These are phyloP conservation scores for Setomelanomma holmii DNA, from an alignment of 2,329 filamentous ascomycete species.

Conservation along the genomic window DNA sequence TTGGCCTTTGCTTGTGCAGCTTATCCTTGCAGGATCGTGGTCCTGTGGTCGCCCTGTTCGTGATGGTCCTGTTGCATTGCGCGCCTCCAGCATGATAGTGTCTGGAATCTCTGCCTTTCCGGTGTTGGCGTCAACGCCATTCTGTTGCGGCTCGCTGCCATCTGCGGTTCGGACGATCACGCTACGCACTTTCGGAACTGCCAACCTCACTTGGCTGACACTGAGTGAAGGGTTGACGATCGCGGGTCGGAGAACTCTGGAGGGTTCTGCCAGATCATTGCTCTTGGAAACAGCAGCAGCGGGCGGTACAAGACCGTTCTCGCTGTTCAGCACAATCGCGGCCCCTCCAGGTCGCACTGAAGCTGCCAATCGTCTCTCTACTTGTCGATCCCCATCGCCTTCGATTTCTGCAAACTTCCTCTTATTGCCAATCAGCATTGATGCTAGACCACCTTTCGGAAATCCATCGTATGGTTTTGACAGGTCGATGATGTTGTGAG, in stretches of 20 bases:
- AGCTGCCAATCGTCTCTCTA: constrained; percentile 65
- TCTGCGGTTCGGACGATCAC: constrained; percentile 85
- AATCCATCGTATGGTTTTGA: constrained; percentile 94
- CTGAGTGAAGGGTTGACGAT: constrained; percentile 82
- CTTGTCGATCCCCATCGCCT: constrained; percentile 73
- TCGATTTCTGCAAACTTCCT: constrained; percentile 78
- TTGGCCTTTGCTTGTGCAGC: constrained; percentile 79
- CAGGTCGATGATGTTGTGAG: constrained; percentile 84
- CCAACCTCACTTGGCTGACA: constrained; percentile 82
- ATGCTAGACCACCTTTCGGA: constrained; percentile 84
- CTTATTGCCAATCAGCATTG: constrained; percentile 92
- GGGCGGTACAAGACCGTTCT: constrained; percentile 80
- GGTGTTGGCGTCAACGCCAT: constrained; percentile 54
- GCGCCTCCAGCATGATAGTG: constrained; percentile 81
- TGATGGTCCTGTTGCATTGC: constrained; percentile 73
- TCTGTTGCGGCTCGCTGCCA: constrained; percentile 58
- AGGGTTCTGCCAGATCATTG: constrained; percentile 58
- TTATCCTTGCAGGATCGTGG: constrained; percentile 84
- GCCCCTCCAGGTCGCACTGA: constrained; percentile 71
- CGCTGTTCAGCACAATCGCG: constrained; percentile 76
- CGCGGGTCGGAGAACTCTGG: constrained; percentile 87
- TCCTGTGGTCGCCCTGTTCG: constrained; percentile 67
- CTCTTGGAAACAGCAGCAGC: constrained; percentile 57
- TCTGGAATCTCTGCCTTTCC: constrained; percentile 63
- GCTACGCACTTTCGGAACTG: constrained; percentile 83